Base-by-base conservation (phyloP, 208 protist genomes). In the Acanthamoeba lugdunensis region DNA sequence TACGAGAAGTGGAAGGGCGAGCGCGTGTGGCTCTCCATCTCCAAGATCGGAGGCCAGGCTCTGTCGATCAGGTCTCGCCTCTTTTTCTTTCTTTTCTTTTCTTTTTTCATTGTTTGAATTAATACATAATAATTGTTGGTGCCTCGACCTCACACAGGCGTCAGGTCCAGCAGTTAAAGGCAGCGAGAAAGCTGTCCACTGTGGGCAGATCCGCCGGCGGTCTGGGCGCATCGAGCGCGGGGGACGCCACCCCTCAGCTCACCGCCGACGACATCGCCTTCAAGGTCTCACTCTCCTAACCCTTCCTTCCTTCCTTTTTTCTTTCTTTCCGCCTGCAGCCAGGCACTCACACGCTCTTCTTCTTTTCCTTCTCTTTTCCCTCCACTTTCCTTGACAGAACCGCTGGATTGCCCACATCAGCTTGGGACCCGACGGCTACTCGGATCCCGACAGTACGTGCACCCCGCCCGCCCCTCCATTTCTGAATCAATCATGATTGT, bases 21-120 rank as follows among this genome's bases (percentile, higher is more conserved):
- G 30, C 30, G 91, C 54, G 91, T 94, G 45, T 94, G 91, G 91
- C 48, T 94, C 0, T 90, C 77, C 28, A 90, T 94, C 28, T 79
- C 79, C 45, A 84, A 84, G 75, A 84, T 84, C 23, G 75, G 75
- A 28, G 75, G 75, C 2, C 75, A 84, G 75, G 75, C 75, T 41
- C 75, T 84, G 25, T 84, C 75, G 28, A 14, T 84, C 37, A 50
- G 75, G 75, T 84, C 21, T 23, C 56, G 21, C 56, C 18, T 25
- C 56, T 14, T 14, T 61, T 11, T 11, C 41, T 48, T 5, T 11
- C 6, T 48, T 4, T 48, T 48, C 41, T 48, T 48, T 48, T 4
- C 41, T 11, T 3, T 48, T n/a, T n/a, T n/a, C n/a, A n/a, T n/a
- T n/a, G n/a, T n/a, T n/a, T n/a, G n/a, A n/a, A n/a, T n/a, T n/a